These are phyloP conservation scores for Yamadazyma sp. DNA, from an alignment of 805 yeast species.

Conservation along the genomic window DNA sequence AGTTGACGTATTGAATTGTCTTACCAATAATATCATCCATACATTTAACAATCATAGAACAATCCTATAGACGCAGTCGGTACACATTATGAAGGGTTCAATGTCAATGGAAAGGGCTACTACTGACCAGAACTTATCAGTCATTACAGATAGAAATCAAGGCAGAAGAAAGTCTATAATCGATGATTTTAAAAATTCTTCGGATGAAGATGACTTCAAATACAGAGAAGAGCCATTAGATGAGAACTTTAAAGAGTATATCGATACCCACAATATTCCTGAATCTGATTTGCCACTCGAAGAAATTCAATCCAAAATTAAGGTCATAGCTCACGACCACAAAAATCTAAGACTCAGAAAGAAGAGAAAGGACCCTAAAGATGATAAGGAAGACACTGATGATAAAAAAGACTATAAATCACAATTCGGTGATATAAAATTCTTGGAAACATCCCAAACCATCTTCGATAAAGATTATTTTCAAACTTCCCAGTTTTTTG, in stretches of 20 bases:
- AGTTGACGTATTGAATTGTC: too few species aligned
- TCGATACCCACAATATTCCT: neutral
- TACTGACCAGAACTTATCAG: conserved; percentile 16
- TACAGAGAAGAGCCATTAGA: too few species aligned
- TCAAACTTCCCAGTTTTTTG: conserved; percentile 57
- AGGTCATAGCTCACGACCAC: conserved; percentile 10
- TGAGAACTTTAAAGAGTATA: neutral
- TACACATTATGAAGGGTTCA: too few species aligned
- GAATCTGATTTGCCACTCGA: conserved; percentile 5
- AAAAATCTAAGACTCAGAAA: conserved; percentile 5
- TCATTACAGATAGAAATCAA: conserved; percentile 16
- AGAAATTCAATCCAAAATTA: conserved; percentile 7
- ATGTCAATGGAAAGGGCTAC: conserved; percentile 10
- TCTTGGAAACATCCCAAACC: conserved; percentile 35
- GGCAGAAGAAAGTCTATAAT: conserved; percentile 17
- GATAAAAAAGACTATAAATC: conserved; percentile 34
- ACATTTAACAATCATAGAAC: too few species aligned
- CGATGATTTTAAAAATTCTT: conserved; percentile 1
- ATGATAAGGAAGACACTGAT: conserved; percentile 8
- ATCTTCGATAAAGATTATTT: conserved; percentile 53
- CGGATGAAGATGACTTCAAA: neutral
- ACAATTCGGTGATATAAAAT: conserved; percentile 53
- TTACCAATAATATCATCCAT: too few species aligned
- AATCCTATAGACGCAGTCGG: too few species aligned
- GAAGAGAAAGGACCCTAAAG: conserved; percentile 1